A percentile compares a stretch with the other conserved stretches of the same genome.
Evolutionary conservation across 2,329 filamentous ascomycete species (phyloP).

Genomic region (Beauveria brongniartii): DNA sequence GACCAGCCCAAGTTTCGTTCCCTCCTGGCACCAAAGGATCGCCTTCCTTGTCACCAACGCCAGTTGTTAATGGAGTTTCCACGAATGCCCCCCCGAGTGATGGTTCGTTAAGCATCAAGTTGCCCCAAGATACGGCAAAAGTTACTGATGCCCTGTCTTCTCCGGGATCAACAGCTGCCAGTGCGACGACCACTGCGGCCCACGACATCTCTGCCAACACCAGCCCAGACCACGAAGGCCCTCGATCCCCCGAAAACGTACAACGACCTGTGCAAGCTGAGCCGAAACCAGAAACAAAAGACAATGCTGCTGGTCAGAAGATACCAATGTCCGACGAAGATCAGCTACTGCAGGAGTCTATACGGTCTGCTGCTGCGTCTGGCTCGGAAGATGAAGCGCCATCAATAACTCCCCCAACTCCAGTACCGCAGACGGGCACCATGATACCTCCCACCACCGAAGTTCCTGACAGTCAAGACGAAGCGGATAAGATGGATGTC

Average conservation of each 20-base stretch:
- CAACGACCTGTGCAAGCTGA: constrained; percentile 29
- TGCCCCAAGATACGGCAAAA: constrained; percentile 28
- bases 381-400: constrained; percentile 11
- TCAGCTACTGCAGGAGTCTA: constrained; percentile 37
- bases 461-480: constrained; percentile 29
- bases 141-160: constrained; percentile 42
- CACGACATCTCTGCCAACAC: constrained; percentile 64
- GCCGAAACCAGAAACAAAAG: constrained; percentile 26
- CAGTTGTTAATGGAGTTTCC: neutral
- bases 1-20: constrained; percentile 24
- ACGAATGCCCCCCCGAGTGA: neutral
- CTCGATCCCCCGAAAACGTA: constrained; percentile 39
- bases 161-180: constrained; percentile 61
- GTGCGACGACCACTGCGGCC: constrained; percentile 62
- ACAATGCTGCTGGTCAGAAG: constrained; percentile 25
- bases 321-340: constrained; percentile 30
- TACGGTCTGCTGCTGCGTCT: constrained; percentile 21
- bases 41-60: constrained; percentile 11
- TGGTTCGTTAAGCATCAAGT: constrained; percentile 23
- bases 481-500: constrained; percentile 27
- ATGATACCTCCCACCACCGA: constrained; percentile 14
- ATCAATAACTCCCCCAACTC: neutral
- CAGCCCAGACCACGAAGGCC: constrained; percentile 61
- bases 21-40: constrained; percentile 25
- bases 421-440: neutral